phyloP scores from a whole-genome alignment of 1,139 yeast genomes.

The Petasospora fabianii region DNA sequence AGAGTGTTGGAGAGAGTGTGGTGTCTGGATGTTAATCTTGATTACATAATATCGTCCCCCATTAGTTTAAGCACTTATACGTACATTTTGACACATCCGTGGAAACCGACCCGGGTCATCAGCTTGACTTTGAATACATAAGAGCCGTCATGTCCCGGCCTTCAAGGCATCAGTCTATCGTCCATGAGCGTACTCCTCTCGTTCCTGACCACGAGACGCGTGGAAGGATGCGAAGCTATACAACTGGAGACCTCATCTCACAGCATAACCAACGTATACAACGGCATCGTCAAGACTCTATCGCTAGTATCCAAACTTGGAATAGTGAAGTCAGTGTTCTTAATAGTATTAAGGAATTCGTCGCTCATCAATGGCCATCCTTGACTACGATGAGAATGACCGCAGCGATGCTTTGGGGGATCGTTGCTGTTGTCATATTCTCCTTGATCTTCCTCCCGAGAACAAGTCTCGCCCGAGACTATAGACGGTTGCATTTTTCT shows the following conservation, averaged over 20 bases:
- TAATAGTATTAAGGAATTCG: slow-evolving; percentile 21
- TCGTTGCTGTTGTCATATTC: slow-evolving; percentile 22
- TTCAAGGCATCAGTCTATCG: not conserved
- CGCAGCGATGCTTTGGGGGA: slow-evolving; percentile 25
- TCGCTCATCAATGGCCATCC: slow-evolving; percentile 20
- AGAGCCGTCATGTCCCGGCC: no score
- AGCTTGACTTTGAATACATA: not conserved
- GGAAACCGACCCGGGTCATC: not conserved
- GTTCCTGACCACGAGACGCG: slow-evolving; percentile 2
- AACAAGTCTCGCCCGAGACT: slow-evolving; percentile 81
- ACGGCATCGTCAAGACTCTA: slow-evolving; percentile 13
- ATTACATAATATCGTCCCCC: no score
- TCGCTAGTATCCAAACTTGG: slow-evolving; percentile 8
- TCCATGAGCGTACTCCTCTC: slow-evolving; percentile 6
- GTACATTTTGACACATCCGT: slow-evolving; percentile 4
- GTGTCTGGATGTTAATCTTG: no score
- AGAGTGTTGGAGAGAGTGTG: no score
- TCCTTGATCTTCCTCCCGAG: slow-evolving; percentile 73
- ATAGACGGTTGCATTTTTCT: slow-evolving; percentile 69
- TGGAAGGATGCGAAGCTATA: slow-evolving; percentile 12
- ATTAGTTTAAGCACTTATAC: no score
- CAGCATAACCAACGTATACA: slow-evolving; percentile 15
- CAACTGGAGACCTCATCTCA: slow-evolving; percentile 15
- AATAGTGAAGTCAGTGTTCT: slow-evolving; percentile 14
- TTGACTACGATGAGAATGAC: slow-evolving; percentile 18